phyloP scores from a whole-genome alignment of 2,329 filamentous ascomycete genomes.

The Penicillium concentricum region DNA sequence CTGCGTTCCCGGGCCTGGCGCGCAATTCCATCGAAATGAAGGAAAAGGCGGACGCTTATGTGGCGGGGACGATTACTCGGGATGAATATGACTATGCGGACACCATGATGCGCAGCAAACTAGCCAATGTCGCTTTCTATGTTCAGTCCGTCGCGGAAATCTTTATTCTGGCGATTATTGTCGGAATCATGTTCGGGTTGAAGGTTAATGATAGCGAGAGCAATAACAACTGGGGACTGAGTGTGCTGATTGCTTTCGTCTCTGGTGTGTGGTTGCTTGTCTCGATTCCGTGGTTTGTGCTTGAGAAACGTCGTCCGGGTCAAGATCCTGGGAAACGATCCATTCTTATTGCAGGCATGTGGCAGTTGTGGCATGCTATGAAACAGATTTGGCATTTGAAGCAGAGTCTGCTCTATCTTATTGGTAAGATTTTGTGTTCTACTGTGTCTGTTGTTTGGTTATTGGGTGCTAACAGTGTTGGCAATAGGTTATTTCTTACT shows the following conservation, averaged over 20 bases:
- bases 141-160: conserved; percentile 63
- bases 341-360: conserved; percentile 58
- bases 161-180: conserved; percentile 62
- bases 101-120: conserved; percentile 61
- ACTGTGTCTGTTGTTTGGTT: neutral
- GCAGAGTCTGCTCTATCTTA: conserved; percentile 65
- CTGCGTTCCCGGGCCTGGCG: conserved; percentile 60
- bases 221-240: conserved; percentile 67
- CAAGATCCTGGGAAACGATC: conserved; percentile 50
- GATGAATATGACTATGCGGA: conserved; percentile 62
- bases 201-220: conserved; percentile 57
- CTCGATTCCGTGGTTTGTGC: conserved; percentile 65
- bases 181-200: conserved; percentile 63
- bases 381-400: conserved; percentile 63
- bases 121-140: conserved; percentile 65
- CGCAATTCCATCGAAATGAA: conserved; percentile 55
- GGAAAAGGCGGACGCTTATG: conserved; percentile 50
- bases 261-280: conserved; percentile 64
- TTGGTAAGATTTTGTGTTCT: conserved; percentile 42
- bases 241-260: conserved; percentile 64
- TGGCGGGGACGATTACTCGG: conserved; percentile 53
- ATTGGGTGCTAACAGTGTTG: neutral
- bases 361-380: conserved; percentile 60
- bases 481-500: conserved; percentile 61
- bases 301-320: conserved; percentile 64